phyloP scores from a whole-genome alignment of 495 filamentous ascomycete genomes.

The Margaritispora aquatica region DNA sequence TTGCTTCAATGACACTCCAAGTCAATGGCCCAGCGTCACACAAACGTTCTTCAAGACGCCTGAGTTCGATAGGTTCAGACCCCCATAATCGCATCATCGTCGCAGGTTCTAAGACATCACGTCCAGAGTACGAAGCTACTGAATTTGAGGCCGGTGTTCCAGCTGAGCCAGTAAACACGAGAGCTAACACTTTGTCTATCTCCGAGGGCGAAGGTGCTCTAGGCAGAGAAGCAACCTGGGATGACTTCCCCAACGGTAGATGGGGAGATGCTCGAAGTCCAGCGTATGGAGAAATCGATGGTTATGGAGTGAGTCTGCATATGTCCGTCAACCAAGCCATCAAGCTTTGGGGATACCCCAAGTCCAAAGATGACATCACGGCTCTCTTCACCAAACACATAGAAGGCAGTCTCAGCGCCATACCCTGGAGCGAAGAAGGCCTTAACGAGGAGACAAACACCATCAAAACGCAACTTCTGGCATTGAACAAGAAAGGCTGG shows the following conservation, averaged over 20 bases:
- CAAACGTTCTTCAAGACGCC: conserved; percentile 26
- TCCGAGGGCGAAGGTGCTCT: conserved; percentile 88
- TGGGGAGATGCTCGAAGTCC: conserved; percentile 90
- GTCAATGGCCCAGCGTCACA: conserved; percentile 26
- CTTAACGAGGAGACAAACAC: conserved; percentile 76
- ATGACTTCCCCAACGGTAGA: conserved; percentile 95
- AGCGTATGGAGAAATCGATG: conserved; percentile 93
- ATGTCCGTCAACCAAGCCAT: conserved; percentile 71
- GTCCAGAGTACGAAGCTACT: conserved; percentile 59
- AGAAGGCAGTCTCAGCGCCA: conserved; percentile 61
- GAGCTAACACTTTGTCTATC: conserved; percentile 81
- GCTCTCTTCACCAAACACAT: conserved; percentile 75
- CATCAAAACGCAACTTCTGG: conserved; percentile 67
- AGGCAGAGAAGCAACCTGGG: conserved; percentile 95
- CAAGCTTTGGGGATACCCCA: conserved; percentile 77
- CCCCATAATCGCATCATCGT: conserved; percentile 84
- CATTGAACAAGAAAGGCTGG: conserved; percentile 78
- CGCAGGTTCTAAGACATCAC: conserved; percentile 39
- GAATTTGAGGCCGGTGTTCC: conserved; percentile 58
- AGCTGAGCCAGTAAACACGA: conserved; percentile 51
- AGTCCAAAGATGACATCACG: conserved; percentile 60
- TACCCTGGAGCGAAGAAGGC: conserved; percentile 92
- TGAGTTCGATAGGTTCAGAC: conserved; percentile 49
- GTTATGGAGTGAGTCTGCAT: conserved; percentile 87
- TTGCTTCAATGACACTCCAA: not conserved